These are phyloP conservation scores for Aspergillus versicolor DNA, from an alignment of 2,329 filamentous ascomycete genomes.

Conservation along the genomic window DNA sequence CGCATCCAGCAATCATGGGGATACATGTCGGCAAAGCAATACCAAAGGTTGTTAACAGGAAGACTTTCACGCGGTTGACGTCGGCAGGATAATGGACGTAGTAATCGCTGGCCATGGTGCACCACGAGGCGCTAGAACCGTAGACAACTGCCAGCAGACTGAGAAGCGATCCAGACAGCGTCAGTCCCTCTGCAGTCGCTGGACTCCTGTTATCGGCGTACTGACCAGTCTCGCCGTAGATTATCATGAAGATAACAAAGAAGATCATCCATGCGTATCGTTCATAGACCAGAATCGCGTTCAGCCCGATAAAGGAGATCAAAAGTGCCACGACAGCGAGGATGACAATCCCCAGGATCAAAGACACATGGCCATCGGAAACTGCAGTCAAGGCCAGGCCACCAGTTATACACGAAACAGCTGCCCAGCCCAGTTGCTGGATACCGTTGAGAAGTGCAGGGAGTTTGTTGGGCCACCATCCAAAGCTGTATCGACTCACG, in stretches of 20 bases:
- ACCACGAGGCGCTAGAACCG: conserved; percentile 4
- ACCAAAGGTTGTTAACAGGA: conserved; percentile 2
- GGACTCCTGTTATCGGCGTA: not conserved
- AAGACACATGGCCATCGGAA: not conserved
- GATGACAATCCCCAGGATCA: conserved; percentile 7
- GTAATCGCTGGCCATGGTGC: conserved; percentile 4
- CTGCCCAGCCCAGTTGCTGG: conserved; percentile 5
- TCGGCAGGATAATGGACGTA: conserved; percentile 7
- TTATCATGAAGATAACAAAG: conserved; percentile 6
- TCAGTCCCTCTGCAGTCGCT: not conserved
- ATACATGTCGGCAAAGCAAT: conserved; percentile 3
- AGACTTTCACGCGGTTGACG: conserved; percentile 7
- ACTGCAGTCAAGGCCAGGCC: conserved; percentile 5
- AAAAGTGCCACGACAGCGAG: conserved; percentile 1
- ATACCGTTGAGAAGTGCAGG: conserved; percentile 4
- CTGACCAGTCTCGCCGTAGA: conserved; percentile 3
- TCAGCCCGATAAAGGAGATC: conserved; percentile 1
- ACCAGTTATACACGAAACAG: conserved; percentile 5
- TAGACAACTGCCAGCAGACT: conserved; percentile 4
- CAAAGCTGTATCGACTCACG: conserved; percentile 7
- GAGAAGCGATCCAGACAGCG: conserved; percentile 1
- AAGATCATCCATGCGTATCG: conserved; percentile 7
- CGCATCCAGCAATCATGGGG: conserved; percentile 1
- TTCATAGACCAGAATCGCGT: conserved; percentile 1
- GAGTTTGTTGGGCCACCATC: conserved; percentile 11